Evolutionary conservation across 768 basidiomycete genomes (phyloP).

Genomic region (Termitomyces sp.): DNA sequence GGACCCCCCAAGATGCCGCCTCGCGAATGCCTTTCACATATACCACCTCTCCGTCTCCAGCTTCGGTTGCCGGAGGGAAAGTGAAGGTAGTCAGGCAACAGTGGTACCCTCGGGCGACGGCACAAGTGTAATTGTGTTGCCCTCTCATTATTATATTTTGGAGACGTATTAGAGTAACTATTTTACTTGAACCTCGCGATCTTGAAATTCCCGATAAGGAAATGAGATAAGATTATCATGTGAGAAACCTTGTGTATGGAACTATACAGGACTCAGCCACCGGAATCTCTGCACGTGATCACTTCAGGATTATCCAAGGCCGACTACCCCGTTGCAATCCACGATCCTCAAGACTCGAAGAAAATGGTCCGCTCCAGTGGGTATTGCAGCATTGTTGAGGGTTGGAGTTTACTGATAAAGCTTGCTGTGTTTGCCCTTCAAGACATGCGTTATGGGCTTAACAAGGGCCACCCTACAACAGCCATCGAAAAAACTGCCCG

Average conservation of each 20-base stretch:
- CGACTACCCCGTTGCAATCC: conserved; percentile 24
- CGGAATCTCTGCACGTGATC: conserved; percentile 28
- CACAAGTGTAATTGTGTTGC: conserved; percentile 27
- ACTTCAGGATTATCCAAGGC: conserved; percentile 16
- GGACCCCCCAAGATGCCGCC: conserved; percentile 38
- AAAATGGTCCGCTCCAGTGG: conserved; percentile 78
- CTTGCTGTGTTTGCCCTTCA: conserved; percentile 1
- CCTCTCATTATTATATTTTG: background rate
- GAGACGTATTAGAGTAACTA: background rate
- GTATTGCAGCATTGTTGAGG: conserved; percentile 22
- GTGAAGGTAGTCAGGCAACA: conserved; percentile 52
- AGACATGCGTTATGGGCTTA: conserved; percentile 85
- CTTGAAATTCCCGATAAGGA: background rate
- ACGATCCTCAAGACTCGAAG: conserved; percentile 49
- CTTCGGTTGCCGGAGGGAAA: conserved; percentile 30
- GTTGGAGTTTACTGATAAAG: background rate
- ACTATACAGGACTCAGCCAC: conserved; percentile 63
- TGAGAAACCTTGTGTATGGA: conserved; percentile 21
- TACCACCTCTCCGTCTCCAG: conserved; percentile 24
- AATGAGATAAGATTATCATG: conserved; percentile 9
- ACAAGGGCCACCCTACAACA: conserved; percentile 88
- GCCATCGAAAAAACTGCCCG: conserved; percentile 67
- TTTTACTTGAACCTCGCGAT: background rate
- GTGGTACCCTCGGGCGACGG: conserved; percentile 36
- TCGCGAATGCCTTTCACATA: conserved; percentile 22